Base-by-base conservation (phyloP, 202 grass and related monocot genomes). In the Miscanthus sacchariflorus region DNA sequence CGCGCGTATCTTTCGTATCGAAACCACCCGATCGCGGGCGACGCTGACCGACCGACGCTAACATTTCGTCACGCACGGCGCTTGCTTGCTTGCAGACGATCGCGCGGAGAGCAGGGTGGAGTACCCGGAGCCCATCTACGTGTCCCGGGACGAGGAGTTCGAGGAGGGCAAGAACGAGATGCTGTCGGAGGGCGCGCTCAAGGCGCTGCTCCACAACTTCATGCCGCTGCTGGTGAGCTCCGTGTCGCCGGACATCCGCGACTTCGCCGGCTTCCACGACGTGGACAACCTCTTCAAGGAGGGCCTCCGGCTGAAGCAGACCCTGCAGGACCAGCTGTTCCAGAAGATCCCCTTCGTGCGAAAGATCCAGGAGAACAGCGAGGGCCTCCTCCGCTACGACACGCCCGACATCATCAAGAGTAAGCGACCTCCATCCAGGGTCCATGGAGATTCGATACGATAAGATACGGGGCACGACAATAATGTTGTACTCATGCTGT, bases 251-350 rank as follows among this genome's bases (percentile, higher is more conserved):
- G 86, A 89, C 81, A 96, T 48, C 78, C 80, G 85, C 3, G 94
- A 96, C 80, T 99, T 99, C 87, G 85, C 70, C 35, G 91, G 80
- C 4, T 99, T 99, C 85, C 94, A 99, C 40, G 96, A 96, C 61
- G 81, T 99, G 0, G 94, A 99, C 89, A 99, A 96, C 85, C 92
- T 99, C 80, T 99, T 95, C 92, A 99, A 96, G 78, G 94, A 95
- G 27, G 96, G 96, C 0, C 85, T 99, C 19, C 90, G 88, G 1
- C 79, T 95, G 10, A 96, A 96, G 91, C 91, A 95, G 80, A 79
- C 92, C 0, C 74, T 99, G 17, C 93, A 96, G 43, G 96, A 98
- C 72, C 92, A 94, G 73, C 92, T 98, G 3, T 81, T 96, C 58
- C 83, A 92, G 48, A 96, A 96, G 72, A 90, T 98, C 85, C 96